These are phyloP conservation scores for Brassica nigra DNA, from an alignment of 345 rosid genomes.

Conservation along the genomic window DNA sequence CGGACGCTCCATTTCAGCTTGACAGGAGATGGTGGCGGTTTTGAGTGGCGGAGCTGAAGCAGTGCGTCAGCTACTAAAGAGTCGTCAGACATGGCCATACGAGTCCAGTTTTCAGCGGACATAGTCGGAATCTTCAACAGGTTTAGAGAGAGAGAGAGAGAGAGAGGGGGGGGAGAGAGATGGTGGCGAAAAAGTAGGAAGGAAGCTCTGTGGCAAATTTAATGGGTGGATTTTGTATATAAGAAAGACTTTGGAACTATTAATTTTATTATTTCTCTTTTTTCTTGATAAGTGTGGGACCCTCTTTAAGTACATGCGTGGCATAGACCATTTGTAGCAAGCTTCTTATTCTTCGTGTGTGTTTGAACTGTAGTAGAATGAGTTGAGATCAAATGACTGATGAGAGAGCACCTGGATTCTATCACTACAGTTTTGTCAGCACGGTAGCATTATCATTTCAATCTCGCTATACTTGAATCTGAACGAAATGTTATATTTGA, in stretches of 20 bases:
- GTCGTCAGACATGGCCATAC: conserved; percentile 56
- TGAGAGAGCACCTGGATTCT: not conserved
- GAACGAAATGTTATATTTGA: not conserved
- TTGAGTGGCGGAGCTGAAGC: conserved; percentile 52
- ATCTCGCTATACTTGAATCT: not conserved
- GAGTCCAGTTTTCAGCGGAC: conserved; percentile 54
- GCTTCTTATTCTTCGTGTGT: not conserved
- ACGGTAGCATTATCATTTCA: not conserved
- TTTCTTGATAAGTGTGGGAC: not conserved
- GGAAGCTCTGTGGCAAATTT: not conserved
- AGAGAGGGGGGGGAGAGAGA: not conserved
- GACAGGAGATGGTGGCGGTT: conserved; percentile 31
- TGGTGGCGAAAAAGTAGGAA: not conserved
- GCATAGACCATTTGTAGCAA: not conserved
- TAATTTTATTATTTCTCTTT: no score
- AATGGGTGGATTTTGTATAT: not conserved
- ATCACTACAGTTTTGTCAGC: not conserved
- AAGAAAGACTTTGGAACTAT: not conserved
- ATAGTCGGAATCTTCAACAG: not conserved
- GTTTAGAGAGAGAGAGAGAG: not conserved
- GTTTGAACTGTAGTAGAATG: not conserved
- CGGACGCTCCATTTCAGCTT: conserved; percentile 74
- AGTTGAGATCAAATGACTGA: not conserved
- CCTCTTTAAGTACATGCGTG: not conserved
- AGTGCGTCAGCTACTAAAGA: conserved; percentile 61